phyloP scores from a whole-genome alignment of 441 rosid genomes.

The Mallotus japonicus region DNA sequence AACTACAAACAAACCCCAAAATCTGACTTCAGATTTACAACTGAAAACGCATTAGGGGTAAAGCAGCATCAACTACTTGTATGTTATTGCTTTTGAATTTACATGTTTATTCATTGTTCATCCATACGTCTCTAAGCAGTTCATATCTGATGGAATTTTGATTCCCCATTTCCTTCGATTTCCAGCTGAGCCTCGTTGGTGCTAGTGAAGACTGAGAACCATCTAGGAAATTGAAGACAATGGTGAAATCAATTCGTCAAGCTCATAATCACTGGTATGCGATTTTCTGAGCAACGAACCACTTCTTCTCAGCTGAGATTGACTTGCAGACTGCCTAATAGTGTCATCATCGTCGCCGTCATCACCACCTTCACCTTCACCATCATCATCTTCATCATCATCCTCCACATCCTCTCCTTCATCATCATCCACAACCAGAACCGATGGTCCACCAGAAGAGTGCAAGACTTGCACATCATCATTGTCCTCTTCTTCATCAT shows the following conservation, averaged over 20 bases:
- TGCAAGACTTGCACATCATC: slow-evolving; percentile 55
- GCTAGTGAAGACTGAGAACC: slow-evolving; percentile 39
- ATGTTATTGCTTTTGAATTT: slow-evolving; percentile 1
- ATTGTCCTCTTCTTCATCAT: slow-evolving; percentile 37
- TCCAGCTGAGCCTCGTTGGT: slow-evolving; percentile 37
- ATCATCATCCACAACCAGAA: slow-evolving; percentile 31
- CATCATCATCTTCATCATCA: slow-evolving; percentile 29
- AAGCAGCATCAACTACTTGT: slow-evolving; percentile 6
- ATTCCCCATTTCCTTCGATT: slow-evolving; percentile 42
- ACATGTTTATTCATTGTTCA: slow-evolving; percentile 37
- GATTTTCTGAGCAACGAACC: slow-evolving; percentile 65
- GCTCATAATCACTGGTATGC: slow-evolving; percentile 90
- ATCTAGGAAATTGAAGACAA: slow-evolving; percentile 47
- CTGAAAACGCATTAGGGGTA: background rate
- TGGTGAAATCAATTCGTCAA: slow-evolving; percentile 83
- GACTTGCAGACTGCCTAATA: slow-evolving; percentile 49
- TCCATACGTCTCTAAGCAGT: slow-evolving; percentile 86
- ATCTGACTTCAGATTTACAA: slow-evolving; percentile 26
- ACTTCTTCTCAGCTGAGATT: slow-evolving; percentile 47
- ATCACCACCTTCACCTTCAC: slow-evolving; percentile 5
- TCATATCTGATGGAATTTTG: slow-evolving; percentile 53
- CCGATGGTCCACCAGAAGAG: slow-evolving; percentile 56
- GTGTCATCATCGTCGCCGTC: slow-evolving; percentile 30
- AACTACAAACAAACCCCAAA: background rate
- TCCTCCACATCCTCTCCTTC: no score